Percentiles rank a stretch among this genome's conserved stretches.
phyloP scores from a whole-genome alignment of 2,329 filamentous ascomycete species.

The Aspergillus transmontanensis region DNA sequence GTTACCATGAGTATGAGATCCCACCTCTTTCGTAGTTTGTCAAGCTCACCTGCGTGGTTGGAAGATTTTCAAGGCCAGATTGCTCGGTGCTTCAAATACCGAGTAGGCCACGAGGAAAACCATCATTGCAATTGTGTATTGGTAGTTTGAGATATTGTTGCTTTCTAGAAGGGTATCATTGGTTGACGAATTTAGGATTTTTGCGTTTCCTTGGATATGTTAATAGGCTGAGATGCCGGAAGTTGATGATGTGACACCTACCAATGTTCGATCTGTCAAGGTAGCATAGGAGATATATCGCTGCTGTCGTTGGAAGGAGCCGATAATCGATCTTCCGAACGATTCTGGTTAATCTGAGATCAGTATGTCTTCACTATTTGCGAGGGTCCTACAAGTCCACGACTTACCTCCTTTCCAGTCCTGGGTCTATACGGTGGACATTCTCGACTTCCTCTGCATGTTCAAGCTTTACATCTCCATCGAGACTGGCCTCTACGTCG shows the following conservation, averaged over 20 bases:
- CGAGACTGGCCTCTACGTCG: neutral
- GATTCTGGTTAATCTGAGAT: neutral
- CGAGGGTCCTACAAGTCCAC: neutral
- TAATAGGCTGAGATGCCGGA: neutral
- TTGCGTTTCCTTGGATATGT: conserved; percentile 38
- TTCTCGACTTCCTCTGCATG: neutral
- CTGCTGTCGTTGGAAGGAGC: neutral
- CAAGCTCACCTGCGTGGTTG: neutral
- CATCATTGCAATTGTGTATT: conserved; percentile 35
- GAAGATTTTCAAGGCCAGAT: conserved; percentile 20
- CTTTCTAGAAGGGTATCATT: conserved; percentile 36
- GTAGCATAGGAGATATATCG: conserved; percentile 33
- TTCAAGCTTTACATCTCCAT: neutral
- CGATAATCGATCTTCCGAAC: neutral
- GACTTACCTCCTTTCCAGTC: neutral
- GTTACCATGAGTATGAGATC: neutral
- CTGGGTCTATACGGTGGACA: neutral
- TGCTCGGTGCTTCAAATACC: conserved; percentile 25
- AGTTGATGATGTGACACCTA: neutral
- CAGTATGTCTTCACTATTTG: neutral
- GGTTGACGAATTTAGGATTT: conserved; percentile 41
- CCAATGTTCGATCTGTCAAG: conserved; percentile 37
- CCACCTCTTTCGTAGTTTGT: neutral
- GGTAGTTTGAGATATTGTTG: conserved; percentile 19
- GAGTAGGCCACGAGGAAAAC: conserved; percentile 34